Conservation (phyloP, 2,329 filamentous ascomycete genomes). For the Tolypocladium album region DNA sequence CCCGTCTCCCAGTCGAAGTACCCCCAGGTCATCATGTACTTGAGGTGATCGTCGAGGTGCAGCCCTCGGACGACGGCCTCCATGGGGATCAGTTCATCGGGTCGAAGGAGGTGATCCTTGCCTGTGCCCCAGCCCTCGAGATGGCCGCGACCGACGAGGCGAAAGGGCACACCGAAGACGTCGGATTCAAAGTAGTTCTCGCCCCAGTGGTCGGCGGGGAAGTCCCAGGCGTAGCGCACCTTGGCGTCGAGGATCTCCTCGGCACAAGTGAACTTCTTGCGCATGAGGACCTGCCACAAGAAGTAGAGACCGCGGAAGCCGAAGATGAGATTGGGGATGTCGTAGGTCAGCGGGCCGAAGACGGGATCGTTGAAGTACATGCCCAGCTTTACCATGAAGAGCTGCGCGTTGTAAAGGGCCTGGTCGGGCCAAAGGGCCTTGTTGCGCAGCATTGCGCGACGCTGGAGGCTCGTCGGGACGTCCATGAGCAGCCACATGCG, state of each 20-base stretch:
- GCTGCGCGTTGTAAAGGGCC: slow-evolving; percentile 50
- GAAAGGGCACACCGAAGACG: slow-evolving; percentile 40
- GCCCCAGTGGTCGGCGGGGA: slow-evolving; percentile 20
- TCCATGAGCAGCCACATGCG: slow-evolving; percentile 70
- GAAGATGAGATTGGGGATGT: slow-evolving; percentile 46
- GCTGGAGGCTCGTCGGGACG: slow-evolving; percentile 42
- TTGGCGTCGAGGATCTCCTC: slow-evolving; percentile 45
- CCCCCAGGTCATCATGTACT: slow-evolving; percentile 53
- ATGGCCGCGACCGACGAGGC: slow-evolving; percentile 40
- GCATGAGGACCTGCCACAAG: slow-evolving; percentile 50
- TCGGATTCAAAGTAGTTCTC: slow-evolving; percentile 9
- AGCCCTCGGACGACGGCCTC: slow-evolving; percentile 45
- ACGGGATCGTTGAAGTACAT: slow-evolving; percentile 58
- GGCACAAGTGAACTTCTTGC: slow-evolving; percentile 36
- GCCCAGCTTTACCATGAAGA: slow-evolving; percentile 62
- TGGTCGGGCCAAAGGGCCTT: slow-evolving; percentile 40
- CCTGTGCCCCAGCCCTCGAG: slow-evolving; percentile 46
- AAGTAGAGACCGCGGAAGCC: slow-evolving; percentile 44
- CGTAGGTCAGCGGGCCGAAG: slow-evolving; percentile 36
- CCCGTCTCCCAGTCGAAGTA: slow-evolving; percentile 43
- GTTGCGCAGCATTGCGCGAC: slow-evolving; percentile 44
- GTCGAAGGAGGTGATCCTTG: slow-evolving; percentile 34
- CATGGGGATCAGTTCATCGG: slow-evolving; percentile 46
- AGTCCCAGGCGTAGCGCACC: slow-evolving; percentile 43
- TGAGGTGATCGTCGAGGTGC: slow-evolving; percentile 39